These are phyloP conservation scores for Tricholoma hemisulphureum DNA, from an alignment of 768 basidiomycete genomes.

Conservation along the genomic window DNA sequence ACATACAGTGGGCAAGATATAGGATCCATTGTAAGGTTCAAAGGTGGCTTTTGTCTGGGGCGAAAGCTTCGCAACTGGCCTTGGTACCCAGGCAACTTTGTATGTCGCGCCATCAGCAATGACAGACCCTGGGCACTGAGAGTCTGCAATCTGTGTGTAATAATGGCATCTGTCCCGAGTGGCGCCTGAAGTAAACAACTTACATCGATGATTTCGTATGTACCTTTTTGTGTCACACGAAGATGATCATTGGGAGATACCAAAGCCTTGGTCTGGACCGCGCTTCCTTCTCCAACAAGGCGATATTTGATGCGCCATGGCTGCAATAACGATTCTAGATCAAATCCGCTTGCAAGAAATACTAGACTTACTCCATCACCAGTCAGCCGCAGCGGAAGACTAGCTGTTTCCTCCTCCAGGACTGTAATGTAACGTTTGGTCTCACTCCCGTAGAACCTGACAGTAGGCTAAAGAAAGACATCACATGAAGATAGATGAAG, in stretches of 20 bases:
- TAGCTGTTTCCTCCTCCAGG: conserved; percentile 69
- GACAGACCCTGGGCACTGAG: conserved; percentile 80
- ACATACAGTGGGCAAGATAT: conserved; percentile 76
- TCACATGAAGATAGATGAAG: neutral
- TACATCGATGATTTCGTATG: conserved; percentile 73
- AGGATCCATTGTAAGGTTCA: conserved; percentile 67
- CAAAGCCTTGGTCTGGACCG: conserved; percentile 40
- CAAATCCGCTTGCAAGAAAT: neutral
- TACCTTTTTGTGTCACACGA: conserved; percentile 68
- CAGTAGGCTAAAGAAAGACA: conserved; percentile 63
- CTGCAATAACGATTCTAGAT: conserved; percentile 36
- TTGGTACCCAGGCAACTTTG: conserved; percentile 73
- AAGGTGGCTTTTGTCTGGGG: conserved; percentile 52
- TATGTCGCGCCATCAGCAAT: conserved; percentile 59
- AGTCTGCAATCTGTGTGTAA: conserved; percentile 68
- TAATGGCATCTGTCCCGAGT: neutral
- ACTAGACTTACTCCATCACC: conserved; percentile 74
- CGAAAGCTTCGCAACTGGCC: conserved; percentile 72
- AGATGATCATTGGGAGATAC: conserved; percentile 70
- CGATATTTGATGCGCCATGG: conserved; percentile 88
- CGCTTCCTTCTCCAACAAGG: conserved; percentile 39
- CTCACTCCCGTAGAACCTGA: conserved; percentile 74
- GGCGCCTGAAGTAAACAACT: conserved; percentile 18
- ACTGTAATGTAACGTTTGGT: conserved; percentile 59
- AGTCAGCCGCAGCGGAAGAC: conserved; percentile 80